A percentile compares a stretch with the other conserved stretches of the same genome.
phyloP scores from a whole-genome alignment of 257 asterid genomes.

The Solanum chmielewskii region DNA sequence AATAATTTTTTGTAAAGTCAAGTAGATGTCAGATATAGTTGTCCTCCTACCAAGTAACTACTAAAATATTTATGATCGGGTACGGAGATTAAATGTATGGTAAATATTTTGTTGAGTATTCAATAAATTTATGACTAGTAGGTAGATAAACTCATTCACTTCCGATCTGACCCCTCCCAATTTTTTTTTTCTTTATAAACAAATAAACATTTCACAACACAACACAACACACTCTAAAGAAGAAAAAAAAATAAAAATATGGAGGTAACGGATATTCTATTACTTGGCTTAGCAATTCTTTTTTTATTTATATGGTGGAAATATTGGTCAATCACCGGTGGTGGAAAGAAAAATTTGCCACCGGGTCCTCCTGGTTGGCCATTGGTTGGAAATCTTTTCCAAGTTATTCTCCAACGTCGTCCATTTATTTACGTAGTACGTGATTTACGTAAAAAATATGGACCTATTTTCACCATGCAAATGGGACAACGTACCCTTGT shows the following conservation, averaged over 20 bases:
- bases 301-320: slow-evolving; percentile 66
- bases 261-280: slow-evolving; percentile 38
- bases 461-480: slow-evolving; percentile 92
- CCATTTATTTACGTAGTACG: slow-evolving; percentile 62
- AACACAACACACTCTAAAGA: too few relatives aligned
- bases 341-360: slow-evolving; percentile 49
- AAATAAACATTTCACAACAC: neutral
- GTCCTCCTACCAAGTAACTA: neutral
- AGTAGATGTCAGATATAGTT: neutral
- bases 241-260: neutral
- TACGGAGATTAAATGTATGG: neutral
- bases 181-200: neutral
- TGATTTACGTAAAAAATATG: slow-evolving; percentile 66
- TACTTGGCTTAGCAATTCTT: slow-evolving; percentile 23
- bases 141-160: slow-evolving; percentile 7
- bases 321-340: slow-evolving; percentile 32
- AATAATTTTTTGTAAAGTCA: neutral
- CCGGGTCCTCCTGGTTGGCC: slow-evolving; percentile 99
- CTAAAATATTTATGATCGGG: neutral
- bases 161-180: neutral
- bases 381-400: slow-evolving; percentile 73
- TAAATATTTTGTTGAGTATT: neutral
- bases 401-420: slow-evolving; percentile 71
- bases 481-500: slow-evolving; percentile 89
- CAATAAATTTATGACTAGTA: neutral